Percentiles rank a stretch among this genome's conserved stretches.
Evolutionary conservation across 73 alveolate species (phyloP).

Genomic region (Paramecium bursaria): DNA sequence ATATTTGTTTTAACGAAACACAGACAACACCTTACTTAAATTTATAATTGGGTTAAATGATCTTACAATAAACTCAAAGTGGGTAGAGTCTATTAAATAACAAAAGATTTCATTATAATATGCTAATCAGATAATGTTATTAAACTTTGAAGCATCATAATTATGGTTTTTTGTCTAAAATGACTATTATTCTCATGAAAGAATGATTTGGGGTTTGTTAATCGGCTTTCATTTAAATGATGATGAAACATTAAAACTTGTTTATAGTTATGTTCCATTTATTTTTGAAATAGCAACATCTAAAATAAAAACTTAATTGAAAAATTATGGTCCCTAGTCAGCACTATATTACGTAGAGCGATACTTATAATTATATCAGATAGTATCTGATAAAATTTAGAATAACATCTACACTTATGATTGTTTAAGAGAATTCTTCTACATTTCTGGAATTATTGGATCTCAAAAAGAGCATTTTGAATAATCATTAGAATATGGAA

Average conservation of each 20-base stretch:
- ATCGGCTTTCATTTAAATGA: slow-evolving; percentile 49
- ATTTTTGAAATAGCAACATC: slow-evolving; percentile 32
- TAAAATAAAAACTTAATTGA: slow-evolving; percentile 1
- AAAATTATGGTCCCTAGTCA: neutral
- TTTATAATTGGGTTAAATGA: neutral
- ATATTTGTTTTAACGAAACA: neutral
- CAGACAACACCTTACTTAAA: too few relatives aligned
- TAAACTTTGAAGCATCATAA: slow-evolving; percentile 42
- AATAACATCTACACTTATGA: slow-evolving; percentile 20
- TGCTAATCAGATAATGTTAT: slow-evolving; percentile 9
- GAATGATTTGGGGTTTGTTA: slow-evolving; percentile 23
- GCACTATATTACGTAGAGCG: neutral
- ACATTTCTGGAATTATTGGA: slow-evolving; percentile 14
- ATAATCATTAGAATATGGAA: neutral
- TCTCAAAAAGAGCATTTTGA: neutral
- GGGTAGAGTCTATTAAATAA: neutral
- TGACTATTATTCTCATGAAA: slow-evolving; percentile 45
- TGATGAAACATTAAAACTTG: neutral
- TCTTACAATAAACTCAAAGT: neutral
- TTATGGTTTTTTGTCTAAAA: slow-evolving; percentile 32
- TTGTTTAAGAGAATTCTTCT: slow-evolving; percentile 49
- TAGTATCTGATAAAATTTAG: neutral
- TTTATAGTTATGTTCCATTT: slow-evolving; percentile 16
- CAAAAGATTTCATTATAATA: neutral
- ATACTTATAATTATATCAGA: neutral